Conservation (phyloP, 192 early-diverging fungal species). For the Haplosporangium gracile region DNA sequence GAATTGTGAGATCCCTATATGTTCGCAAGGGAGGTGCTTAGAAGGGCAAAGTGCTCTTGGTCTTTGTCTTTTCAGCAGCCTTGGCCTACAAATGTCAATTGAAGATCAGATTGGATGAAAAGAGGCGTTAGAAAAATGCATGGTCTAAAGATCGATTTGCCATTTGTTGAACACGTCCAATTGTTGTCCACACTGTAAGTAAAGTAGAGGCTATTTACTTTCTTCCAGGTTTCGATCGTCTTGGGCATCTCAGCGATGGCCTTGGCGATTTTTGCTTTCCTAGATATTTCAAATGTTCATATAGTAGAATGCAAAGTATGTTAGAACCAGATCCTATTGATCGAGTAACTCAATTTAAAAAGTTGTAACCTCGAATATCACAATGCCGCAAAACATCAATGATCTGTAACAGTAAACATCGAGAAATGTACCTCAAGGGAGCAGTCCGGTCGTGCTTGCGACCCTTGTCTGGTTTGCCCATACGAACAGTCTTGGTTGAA, state of each 20-base stretch:
- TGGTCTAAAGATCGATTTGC: no score
- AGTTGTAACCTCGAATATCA: no score
- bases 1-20: no score
- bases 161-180: no score
- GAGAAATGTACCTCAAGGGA: constrained; percentile 32
- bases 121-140: not conserved
- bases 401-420: not conserved
- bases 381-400: not conserved
- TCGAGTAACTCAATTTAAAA: not conserved
- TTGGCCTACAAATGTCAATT: constrained; percentile 28
- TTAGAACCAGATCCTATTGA: not conserved
- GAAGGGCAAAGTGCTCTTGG: constrained; percentile 55
- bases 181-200: no score
- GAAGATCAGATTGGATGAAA: not conserved
- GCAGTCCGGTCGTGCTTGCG: constrained; percentile 57
- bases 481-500: constrained; percentile 51
- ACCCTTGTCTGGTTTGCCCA: constrained; percentile 57
- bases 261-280: constrained; percentile 58
- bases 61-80: constrained; percentile 48
- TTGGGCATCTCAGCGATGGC: constrained; percentile 61
- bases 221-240: constrained; percentile 60
- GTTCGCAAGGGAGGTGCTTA: constrained; percentile 8
- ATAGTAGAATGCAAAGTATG: not conserved
- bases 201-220: constrained; percentile 22
- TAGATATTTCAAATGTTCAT: not conserved